Percentiles rank a stretch among this genome's conserved stretches.
phyloP scores from a whole-genome alignment of 768 basidiomycete genomes.

The Leucocoprinus birnbaumii region DNA sequence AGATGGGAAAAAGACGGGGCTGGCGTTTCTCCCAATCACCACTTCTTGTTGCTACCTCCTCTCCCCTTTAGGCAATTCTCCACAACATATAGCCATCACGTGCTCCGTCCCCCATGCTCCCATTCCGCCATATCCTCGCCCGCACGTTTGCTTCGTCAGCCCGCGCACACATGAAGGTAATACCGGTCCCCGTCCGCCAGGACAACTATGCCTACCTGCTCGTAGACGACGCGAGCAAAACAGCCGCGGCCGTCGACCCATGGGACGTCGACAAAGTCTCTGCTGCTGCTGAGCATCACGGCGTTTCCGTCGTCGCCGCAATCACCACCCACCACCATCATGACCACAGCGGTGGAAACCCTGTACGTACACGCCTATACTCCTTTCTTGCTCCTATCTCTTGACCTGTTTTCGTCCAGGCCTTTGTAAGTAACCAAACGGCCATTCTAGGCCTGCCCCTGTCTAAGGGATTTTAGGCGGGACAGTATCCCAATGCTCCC shows the following conservation, averaged over 20 bases:
- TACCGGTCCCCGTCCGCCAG: constrained; percentile 73
- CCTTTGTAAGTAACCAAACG: constrained; percentile 43
- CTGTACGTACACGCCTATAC: constrained; percentile 37
- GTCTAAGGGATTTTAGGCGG: neutral
- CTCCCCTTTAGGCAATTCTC: neutral
- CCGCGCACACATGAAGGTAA: constrained; percentile 55
- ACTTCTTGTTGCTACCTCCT: neutral
- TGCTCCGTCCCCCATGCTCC: neutral
- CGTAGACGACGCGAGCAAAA: constrained; percentile 62
- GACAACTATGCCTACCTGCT: constrained; percentile 89
- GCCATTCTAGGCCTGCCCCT: no score
- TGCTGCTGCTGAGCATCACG: constrained; percentile 56
- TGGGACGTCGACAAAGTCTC: constrained; percentile 72
- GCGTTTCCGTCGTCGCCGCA: constrained; percentile 63
- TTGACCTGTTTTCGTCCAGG: constrained; percentile 25
- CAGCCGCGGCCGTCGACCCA: constrained; percentile 79
- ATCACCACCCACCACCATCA: constrained; percentile 92
- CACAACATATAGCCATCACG: neutral
- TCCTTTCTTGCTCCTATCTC: neutral
- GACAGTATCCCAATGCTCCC: constrained; percentile 41
- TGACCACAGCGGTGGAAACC: constrained; percentile 89
- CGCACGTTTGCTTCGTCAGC: constrained; percentile 4
- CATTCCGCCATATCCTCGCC: neutral
- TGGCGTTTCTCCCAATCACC: neutral
- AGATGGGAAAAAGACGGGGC: neutral